A percentile compares a stretch with the other conserved stretches of the same genome.
Evolutionary conservation across 2,329 filamentous ascomycete species (phyloP).

Genomic region (Pseudogymnoascus sp.): DNA sequence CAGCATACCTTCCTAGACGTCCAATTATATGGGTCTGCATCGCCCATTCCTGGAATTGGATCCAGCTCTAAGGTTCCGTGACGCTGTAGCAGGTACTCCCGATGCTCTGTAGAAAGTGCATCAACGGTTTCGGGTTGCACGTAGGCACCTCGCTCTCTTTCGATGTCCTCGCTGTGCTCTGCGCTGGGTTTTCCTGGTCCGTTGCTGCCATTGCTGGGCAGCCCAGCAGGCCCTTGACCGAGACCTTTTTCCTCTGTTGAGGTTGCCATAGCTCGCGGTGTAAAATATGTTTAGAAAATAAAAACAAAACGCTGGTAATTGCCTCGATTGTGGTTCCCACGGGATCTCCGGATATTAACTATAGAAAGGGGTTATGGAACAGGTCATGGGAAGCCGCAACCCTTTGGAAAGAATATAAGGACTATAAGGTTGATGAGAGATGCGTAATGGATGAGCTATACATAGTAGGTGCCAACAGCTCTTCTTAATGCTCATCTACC

Average conservation of each 20-base stretch:
- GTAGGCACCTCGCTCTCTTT: conserved; percentile 12
- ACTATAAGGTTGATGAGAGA: background rate
- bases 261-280: background rate
- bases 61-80: conserved; percentile 47
- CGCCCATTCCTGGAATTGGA: conserved; percentile 39
- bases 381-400: background rate
- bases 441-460: background rate
- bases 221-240: background rate
- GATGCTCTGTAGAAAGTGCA: conserved; percentile 35
- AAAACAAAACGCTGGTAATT: background rate
- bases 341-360: background rate
- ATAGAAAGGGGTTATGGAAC: background rate
- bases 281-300: background rate
- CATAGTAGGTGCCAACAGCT: background rate
- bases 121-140: conserved; percentile 19
- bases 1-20: conserved; percentile 38
- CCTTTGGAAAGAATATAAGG: background rate
- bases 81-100: conserved; percentile 40
- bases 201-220: background rate
- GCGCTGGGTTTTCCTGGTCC: background rate
- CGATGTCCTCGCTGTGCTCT: background rate
- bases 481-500: background rate
- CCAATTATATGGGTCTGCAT: conserved; percentile 48
- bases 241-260: background rate
- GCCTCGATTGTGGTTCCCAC: background rate